Conservation (phyloP, 2,329 filamentous ascomycete genomes). For the Fusarium subtropicale region DNA sequence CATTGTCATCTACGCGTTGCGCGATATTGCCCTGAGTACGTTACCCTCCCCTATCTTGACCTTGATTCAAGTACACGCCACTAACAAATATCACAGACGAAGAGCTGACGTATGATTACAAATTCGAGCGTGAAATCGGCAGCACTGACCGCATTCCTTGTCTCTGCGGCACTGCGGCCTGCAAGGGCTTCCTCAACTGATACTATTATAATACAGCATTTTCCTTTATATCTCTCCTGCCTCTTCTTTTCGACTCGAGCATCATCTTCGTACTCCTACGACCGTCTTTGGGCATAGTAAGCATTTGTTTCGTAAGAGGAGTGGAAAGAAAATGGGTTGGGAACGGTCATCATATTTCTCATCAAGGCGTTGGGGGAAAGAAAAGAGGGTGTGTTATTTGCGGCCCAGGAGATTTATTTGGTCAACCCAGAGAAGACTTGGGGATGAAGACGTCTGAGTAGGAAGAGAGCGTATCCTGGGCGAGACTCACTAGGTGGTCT, state of each 20-base stretch:
- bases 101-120: constrained; percentile 99
- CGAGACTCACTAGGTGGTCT: constrained; percentile 6
- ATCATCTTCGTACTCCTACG: constrained; percentile 10
- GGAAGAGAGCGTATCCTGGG: neutral
- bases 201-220: constrained; percentile 31
- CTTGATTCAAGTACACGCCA: neutral
- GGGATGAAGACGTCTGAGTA: neutral
- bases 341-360: constrained; percentile 31
- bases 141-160: constrained; percentile 96
- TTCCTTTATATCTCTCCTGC: constrained; percentile 17
- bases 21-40: constrained; percentile 95
- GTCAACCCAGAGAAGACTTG: constrained; percentile 18
- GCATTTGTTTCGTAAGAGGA: constrained; percentile 8
- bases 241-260: constrained; percentile 9
- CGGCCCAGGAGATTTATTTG: constrained; percentile 19
- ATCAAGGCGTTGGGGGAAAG: constrained; percentile 39
- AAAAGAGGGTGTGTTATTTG: constrained; percentile 2
- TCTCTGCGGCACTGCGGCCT: constrained; percentile 93
- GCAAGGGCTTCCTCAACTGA: constrained; percentile 99
- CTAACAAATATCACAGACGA: constrained; percentile 73
- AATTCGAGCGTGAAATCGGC: constrained; percentile 97
- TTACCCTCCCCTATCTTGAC: constrained; percentile 42
- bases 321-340: constrained; percentile 35
- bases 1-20: constrained; percentile 97
- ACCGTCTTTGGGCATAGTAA: constrained; percentile 13